phyloP scores from a whole-genome alignment of 2,329 filamentous ascomycete genomes.

The Claviceps cyperi region DNA sequence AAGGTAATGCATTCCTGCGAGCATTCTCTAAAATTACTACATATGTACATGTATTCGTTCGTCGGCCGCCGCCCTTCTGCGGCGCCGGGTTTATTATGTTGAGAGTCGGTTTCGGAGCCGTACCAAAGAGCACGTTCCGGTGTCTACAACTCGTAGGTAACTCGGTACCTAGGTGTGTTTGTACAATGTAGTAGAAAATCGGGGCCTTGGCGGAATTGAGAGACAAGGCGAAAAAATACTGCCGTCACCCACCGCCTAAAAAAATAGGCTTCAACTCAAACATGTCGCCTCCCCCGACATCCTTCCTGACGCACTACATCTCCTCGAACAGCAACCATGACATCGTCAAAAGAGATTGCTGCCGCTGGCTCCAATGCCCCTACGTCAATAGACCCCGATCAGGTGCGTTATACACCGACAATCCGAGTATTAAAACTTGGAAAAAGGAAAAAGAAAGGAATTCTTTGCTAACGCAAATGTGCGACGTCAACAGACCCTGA shows the following conservation, averaged over 20 bases:
- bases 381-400: conserved; percentile 25
- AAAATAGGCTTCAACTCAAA: conserved; percentile 5
- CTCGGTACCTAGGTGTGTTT: no score
- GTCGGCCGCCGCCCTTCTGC: no score
- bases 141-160: not conserved
- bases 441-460: not conserved
- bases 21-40: no score
- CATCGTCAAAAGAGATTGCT: conserved; percentile 26
- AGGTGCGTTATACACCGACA: conserved; percentile 17
- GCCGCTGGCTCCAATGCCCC: conserved; percentile 18
- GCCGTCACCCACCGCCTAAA: conserved; percentile 15
- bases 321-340: conserved; percentile 18
- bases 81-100: not conserved
- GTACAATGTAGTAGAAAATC: conserved; percentile 10
- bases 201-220: conserved; percentile 2
- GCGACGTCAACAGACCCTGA: conserved; percentile 32
- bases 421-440: not conserved
- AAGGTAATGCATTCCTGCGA: no score
- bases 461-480: not conserved
- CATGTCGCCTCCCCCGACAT: conserved; percentile 9
- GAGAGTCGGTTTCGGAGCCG: not conserved
- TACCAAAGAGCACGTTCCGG: not conserved
- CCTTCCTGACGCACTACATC: not conserved
- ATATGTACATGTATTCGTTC: no score
- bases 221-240: not conserved